Evolutionary conservation across 2,329 filamentous ascomycete species (phyloP).

Genomic region (Thielaviopsis euricoi): DNA sequence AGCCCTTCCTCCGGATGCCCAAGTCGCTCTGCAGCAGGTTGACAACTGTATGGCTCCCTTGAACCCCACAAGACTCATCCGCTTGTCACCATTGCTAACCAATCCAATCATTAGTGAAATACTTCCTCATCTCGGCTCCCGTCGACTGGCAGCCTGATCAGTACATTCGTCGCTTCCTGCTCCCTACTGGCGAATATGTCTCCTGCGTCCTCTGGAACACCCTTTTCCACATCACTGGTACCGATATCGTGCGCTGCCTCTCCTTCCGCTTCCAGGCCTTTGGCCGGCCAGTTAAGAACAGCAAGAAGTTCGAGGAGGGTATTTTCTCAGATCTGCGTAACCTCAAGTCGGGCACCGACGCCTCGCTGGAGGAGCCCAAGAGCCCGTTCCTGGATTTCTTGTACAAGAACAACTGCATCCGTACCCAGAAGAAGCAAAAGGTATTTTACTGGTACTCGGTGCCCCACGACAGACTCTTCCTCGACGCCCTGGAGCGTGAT

Average conservation of each 20-base stretch:
- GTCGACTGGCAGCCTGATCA: constrained; percentile 96
- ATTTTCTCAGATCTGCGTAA: constrained; percentile 98
- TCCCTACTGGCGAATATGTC: constrained; percentile 96
- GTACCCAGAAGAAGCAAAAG: constrained; percentile 99
- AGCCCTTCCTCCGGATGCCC: constrained; percentile 85
- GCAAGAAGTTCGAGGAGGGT: constrained; percentile 98
- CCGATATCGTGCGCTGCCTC: constrained; percentile 94
- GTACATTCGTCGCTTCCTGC: constrained; percentile 86
- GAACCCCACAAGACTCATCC: not conserved
- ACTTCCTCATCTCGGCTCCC: constrained; percentile 96
- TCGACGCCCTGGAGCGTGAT: constrained; percentile 92
- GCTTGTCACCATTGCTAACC: constrained; percentile 10
- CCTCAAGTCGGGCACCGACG: constrained; percentile 94
- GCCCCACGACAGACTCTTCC: constrained; percentile 89
- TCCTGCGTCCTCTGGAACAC: constrained; percentile 99
- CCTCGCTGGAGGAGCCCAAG: constrained; percentile 95
- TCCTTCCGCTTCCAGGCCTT: constrained; percentile 98
- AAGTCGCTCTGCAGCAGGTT: constrained; percentile 94
- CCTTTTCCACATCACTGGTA: constrained; percentile 97
- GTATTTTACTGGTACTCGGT: constrained; percentile 99
- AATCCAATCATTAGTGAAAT: constrained; percentile 57
- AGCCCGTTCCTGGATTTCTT: constrained; percentile 96
- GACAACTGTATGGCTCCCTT: constrained; percentile 61
- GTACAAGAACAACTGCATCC: constrained; percentile 99
- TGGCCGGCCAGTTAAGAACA: constrained; percentile 95